A percentile compares a stretch with the other conserved stretches of the same genome.
phyloP scores from a whole-genome alignment of 345 rosid genomes.

The Pelargonium nanum region DNA sequence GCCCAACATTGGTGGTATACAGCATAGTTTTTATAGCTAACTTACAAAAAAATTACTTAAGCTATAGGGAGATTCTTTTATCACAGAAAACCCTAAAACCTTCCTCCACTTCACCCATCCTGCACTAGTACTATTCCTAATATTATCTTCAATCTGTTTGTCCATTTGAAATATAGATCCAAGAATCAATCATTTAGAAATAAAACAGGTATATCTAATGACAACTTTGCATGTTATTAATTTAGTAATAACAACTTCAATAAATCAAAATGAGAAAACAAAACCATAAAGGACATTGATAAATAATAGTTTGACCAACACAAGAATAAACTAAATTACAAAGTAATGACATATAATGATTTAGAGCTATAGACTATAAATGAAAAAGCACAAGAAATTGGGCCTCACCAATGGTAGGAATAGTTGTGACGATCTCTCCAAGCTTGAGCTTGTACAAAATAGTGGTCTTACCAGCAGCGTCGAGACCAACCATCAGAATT shows the following conservation, averaged over 20 bases:
- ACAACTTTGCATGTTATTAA: not conserved
- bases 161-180: no score
- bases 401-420: slow-evolving; percentile 65
- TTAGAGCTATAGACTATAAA: not conserved
- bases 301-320: not conserved
- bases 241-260: no score
- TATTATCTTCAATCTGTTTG: no score
- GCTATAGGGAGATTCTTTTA: no score
- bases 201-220: not conserved
- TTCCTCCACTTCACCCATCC: no score
- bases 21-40: no score
- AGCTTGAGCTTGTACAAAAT: slow-evolving; percentile 81
- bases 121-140: no score
- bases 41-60: no score
- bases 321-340: not conserved
- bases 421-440: slow-evolving; percentile 75
- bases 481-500: slow-evolving; percentile 84
- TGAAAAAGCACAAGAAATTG: not conserved
- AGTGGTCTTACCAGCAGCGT: slow-evolving; percentile 83
- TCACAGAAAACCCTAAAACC: no score
- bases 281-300: not conserved
- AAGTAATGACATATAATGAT: not conserved
- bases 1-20: no score
- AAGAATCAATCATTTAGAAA: no score
- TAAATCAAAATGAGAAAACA: no score